Evolutionary conservation across 73 alveolate genomes (phyloP).

Genomic region (Stentor roeselii): DNA sequence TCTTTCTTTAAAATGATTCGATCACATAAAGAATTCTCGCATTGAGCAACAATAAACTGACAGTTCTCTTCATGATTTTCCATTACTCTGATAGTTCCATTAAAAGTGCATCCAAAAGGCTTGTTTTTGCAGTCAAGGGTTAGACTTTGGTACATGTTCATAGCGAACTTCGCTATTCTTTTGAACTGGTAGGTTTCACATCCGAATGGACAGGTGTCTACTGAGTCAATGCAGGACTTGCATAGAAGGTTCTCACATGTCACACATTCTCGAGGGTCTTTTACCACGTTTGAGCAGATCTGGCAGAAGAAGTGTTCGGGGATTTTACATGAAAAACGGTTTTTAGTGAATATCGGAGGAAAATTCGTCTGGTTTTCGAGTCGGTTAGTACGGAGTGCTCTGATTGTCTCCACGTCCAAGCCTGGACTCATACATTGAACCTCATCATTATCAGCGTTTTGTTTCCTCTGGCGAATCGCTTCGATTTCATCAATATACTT

Average conservation of each 20-base stretch:
- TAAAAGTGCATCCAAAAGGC: not conserved
- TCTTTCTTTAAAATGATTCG: not conserved
- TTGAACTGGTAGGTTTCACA: not conserved
- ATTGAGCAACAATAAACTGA: not conserved
- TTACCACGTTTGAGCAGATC: constrained; percentile 16
- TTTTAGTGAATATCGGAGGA: not conserved
- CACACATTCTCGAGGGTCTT: not conserved
- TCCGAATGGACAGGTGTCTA: not conserved
- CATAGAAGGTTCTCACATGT: constrained; percentile 10
- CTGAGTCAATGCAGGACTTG: not conserved
- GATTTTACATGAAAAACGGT: not conserved
- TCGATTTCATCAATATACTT: constrained; percentile 3
- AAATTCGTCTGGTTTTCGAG: not conserved
- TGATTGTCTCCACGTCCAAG: not conserved
- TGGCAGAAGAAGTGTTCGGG: constrained; percentile 20
- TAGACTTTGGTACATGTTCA: not conserved
- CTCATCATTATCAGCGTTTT: not conserved
- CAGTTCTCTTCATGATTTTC: constrained; percentile 8
- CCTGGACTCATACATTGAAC: not conserved
- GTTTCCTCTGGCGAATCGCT: not conserved
- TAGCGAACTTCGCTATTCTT: constrained; percentile 2
- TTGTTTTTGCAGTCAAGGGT: constrained; percentile 11
- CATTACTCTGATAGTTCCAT: not conserved
- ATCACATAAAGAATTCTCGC: constrained; percentile 13
- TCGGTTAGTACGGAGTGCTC: not conserved